Percentiles rank a stretch among this genome's conserved stretches.
Conservation (phyloP, 1,139 yeast genomes). For the Pneumocystis murina region DNA sequence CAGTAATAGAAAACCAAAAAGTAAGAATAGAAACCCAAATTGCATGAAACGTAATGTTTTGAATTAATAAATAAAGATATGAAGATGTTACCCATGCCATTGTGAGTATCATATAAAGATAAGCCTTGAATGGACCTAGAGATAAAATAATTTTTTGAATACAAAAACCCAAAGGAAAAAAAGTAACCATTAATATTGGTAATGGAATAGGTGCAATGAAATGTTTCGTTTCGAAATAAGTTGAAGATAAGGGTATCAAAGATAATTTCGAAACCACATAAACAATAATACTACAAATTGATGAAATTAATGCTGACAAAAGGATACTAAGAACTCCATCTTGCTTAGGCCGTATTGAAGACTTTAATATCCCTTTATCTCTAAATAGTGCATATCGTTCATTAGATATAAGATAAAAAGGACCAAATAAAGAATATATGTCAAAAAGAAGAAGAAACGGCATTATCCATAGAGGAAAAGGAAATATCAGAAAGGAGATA, state of each 20-base stretch:
- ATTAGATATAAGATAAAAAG: background rate
- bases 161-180: constrained; percentile 5
- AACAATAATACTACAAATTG: constrained; percentile 3
- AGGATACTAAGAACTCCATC: constrained; percentile 1
- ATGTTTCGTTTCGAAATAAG: constrained; percentile 4
- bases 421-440: background rate
- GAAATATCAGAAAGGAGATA: background rate
- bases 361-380: background rate
- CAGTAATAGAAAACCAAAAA: background rate
- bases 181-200: constrained; percentile 3
- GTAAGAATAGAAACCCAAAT: background rate
- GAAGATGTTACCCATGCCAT: background rate
- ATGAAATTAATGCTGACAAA: constrained; percentile 2
- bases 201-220: constrained; percentile 5
- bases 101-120: background rate
- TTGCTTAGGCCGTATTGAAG: background rate
- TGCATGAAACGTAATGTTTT: background rate
- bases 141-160: constrained; percentile 5
- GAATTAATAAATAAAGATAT: background rate
- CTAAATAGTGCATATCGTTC: background rate
- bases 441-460: background rate
- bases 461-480: background rate
- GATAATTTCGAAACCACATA: constrained; percentile 5
- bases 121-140: constrained; percentile 1
- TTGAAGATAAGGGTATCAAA: constrained; percentile 3